Percentiles rank a stretch among this genome's conserved stretches.
These are phyloP conservation scores for Wickerhamiella azyma DNA, from an alignment of 805 yeast species.

Conservation along the genomic window DNA sequence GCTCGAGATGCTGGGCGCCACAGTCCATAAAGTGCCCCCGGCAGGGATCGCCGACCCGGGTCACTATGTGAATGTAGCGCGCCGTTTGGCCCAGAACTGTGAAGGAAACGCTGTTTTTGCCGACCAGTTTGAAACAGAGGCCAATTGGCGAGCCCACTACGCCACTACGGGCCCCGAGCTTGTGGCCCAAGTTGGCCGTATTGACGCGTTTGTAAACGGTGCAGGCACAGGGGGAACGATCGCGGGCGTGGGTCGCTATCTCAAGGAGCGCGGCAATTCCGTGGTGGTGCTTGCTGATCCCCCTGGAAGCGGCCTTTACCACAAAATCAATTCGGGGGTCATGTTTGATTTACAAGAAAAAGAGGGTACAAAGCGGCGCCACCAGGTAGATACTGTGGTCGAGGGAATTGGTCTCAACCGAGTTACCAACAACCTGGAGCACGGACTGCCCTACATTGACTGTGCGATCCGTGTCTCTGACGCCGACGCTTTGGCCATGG, in stretches of 20 bases:
- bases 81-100: constrained; percentile 41
- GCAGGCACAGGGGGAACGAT: constrained; percentile 98
- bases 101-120: constrained; percentile 67
- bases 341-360: constrained; percentile 82
- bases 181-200: constrained; percentile 50
- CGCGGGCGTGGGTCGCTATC: constrained; percentile 71
- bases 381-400: constrained; percentile 87
- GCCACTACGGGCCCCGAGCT: constrained; percentile 86
- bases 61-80: constrained; percentile 85
- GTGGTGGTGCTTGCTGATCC: constrained; percentile 74
- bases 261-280: constrained; percentile 36
- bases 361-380: constrained; percentile 88
- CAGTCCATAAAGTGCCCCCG: constrained; percentile 73
- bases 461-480: constrained; percentile 72
- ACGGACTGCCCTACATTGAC: constrained; percentile 59
- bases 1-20: constrained; percentile 64
- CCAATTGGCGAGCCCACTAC: constrained; percentile 78
- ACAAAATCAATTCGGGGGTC: constrained; percentile 76
- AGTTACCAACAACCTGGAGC: constrained; percentile 63
- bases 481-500: constrained; percentile 75
- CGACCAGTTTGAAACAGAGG: constrained; percentile 88
- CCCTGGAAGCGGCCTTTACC: constrained; percentile 84
- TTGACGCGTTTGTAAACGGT: constrained; percentile 77
- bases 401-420: constrained; percentile 92
- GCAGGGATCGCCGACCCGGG: constrained; percentile 89